Evolutionary conservation across 192 early-diverging fungal species (phyloP).

Genomic region (Backusella luteola): DNA sequence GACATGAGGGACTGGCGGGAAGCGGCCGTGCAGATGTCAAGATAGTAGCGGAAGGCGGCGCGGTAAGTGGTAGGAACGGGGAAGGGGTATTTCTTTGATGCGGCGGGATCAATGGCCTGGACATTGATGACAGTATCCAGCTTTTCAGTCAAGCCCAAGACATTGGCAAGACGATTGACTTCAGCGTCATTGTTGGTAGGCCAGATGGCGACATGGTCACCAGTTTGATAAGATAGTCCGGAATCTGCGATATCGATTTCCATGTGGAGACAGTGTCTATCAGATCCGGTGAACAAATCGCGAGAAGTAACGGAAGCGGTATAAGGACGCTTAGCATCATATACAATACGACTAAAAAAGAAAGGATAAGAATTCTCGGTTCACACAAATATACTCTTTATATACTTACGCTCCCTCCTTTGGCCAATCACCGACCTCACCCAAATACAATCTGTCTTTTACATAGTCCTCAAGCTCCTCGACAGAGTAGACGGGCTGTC

Average conservation of each 20-base stretch:
- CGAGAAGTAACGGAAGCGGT: conserved; percentile 63
- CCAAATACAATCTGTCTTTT: conserved; percentile 45
- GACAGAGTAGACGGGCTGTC: conserved; percentile 55
- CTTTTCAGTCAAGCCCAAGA: conserved; percentile 60
- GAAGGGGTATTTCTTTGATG: conserved; percentile 82
- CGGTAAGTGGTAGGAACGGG: conserved; percentile 84
- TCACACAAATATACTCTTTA: neutral
- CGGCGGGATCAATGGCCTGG: conserved; percentile 68
- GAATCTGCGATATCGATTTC: conserved; percentile 88
- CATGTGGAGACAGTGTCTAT: conserved; percentile 89
- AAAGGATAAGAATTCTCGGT: neutral
- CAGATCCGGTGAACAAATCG: conserved; percentile 66
- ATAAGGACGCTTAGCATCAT: conserved; percentile 89
- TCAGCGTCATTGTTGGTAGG: conserved; percentile 82
- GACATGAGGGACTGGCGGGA: conserved; percentile 66
- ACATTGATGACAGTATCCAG: conserved; percentile 71
- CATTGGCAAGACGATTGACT: conserved; percentile 61
- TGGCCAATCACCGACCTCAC: conserved; percentile 29
- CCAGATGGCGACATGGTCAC: conserved; percentile 95
- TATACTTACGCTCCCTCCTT: conserved; percentile 12
- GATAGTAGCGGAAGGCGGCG: conserved; percentile 85
- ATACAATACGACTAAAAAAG: conserved; percentile 47
- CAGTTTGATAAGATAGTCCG: conserved; percentile 83
- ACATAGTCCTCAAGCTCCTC: conserved; percentile 38
- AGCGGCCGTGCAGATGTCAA: conserved; percentile 81